Evolutionary conservation across 2,329 filamentous ascomycete species (phyloP), one percentile per base, ranked within the genome.

Genomic region (Pestalotiopsis sp.): DNA sequence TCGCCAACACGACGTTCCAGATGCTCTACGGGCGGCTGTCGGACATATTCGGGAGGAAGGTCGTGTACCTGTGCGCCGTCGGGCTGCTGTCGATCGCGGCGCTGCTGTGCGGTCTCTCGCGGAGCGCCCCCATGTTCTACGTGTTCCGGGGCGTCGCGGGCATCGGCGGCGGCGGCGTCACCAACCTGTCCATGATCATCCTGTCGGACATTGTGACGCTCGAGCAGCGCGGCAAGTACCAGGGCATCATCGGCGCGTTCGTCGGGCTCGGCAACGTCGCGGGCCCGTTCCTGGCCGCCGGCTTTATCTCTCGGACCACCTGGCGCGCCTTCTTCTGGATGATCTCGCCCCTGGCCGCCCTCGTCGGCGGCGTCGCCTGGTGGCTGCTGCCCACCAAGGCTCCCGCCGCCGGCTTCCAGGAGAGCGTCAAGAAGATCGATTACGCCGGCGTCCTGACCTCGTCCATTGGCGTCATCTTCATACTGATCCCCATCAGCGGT

Each of bases 21-120:
- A 91, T 91, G 0, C 83, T 94, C 0, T 92, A 92, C 73, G 91
- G 91, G 1, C 87, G 91, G 1, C 82, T 93, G 3, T 92, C 90
- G 0, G 91, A 94, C 75, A 90, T 82, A 0, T 79, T 80, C 3
- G 80, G 80, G 1, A 72, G 80, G 0, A 82, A 81, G 64, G 74
- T 74, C 0, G 68, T 80, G 17, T 73, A 80, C 0, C 60, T 82
- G 0, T 70, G 74, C 0, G 78, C 74, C 13, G 59, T 81, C 9
- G 73, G 65, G 0, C 64, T 80, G 1, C 74, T 81, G 20, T 75
- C 74, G 0, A 4, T 77, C 0, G 80, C 78, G 0, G 78, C 80
- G 14, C 52, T 81, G 0, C 66, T 77, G 0, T 80, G 77, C 62
- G 79, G 78, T 0, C 79, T 81, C 12, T 74, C 79, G 0, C 70